phyloP scores from a whole-genome alignment of 208 protist genomes.

The Acanthamoeba lenticulata region DNA sequence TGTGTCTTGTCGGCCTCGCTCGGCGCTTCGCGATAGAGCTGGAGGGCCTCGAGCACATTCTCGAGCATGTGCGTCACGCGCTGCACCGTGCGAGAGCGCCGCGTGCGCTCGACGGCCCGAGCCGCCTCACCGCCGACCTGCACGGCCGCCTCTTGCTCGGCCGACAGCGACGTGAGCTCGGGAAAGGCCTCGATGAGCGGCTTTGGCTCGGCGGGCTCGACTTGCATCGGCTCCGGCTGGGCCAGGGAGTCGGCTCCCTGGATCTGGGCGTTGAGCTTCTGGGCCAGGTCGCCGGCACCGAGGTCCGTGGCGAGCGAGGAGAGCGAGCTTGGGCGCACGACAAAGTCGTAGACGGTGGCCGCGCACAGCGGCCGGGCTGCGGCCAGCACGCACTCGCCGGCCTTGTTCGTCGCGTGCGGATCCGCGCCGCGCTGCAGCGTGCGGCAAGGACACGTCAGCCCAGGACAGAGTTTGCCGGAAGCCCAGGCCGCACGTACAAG shows the following conservation, averaged over 20 bases:
- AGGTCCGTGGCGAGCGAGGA: no score
- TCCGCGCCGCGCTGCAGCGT: not conserved
- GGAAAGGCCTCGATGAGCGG: no score
- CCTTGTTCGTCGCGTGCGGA: not conserved
- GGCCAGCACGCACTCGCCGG: not conserved
- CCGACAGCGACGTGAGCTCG: no score
- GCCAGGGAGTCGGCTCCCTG: no score
- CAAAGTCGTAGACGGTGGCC: not conserved
- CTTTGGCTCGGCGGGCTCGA: no score
- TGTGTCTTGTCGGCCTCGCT: not conserved
- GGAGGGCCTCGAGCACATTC: not conserved
- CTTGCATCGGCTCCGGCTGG: no score
- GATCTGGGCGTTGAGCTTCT: no score
- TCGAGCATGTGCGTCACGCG: not conserved
- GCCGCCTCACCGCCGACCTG: no score
- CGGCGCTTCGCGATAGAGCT: not conserved
- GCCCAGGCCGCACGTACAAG: no score
- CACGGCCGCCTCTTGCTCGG: no score
- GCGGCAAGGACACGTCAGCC: not conserved
- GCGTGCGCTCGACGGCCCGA: no score
- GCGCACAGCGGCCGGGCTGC: not conserved
- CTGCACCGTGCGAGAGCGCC: not conserved
- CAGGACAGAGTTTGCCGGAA: no score
- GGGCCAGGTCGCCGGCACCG: not conserved
- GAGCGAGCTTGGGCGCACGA: not conserved